Percentiles rank a stretch among this genome's conserved stretches.
These are phyloP conservation scores for Acer negundo DNA, from an alignment of 345 rosid species.

Conservation along the genomic window DNA sequence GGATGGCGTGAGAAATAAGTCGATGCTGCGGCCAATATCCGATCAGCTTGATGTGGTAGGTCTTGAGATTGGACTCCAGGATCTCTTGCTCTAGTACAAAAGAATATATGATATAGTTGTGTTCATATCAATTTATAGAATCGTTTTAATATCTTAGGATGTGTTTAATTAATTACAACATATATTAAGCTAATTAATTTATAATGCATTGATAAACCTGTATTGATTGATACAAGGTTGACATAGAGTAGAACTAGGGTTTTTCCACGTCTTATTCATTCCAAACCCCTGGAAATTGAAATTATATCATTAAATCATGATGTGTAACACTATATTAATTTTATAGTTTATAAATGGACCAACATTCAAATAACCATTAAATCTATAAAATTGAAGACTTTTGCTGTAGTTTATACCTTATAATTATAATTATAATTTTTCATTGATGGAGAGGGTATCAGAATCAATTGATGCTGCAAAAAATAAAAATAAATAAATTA, in stretches of 20 bases:
- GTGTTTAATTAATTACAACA: too few relatives aligned
- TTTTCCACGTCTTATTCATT: not conserved
- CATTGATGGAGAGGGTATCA: not conserved
- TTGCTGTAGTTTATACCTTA: too few relatives aligned
- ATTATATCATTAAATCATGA: too few relatives aligned
- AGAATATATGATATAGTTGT: too few relatives aligned
- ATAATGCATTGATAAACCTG: not conserved
- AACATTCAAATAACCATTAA: too few relatives aligned
- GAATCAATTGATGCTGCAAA: constrained; percentile 15
- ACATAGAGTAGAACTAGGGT: not conserved
- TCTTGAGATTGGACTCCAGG: not conserved
- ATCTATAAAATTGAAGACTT: too few relatives aligned
- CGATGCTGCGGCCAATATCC: too few relatives aligned
- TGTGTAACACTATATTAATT: too few relatives aligned
- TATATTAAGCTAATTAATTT: too few relatives aligned
- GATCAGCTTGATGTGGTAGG: not conserved
- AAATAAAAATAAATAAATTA: not conserved
- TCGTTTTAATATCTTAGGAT: too few relatives aligned
- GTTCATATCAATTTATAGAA: not conserved
- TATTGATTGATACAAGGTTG: constrained; percentile 1
- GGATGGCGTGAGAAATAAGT: not conserved
- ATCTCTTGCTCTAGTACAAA: not conserved
- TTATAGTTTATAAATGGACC: too few relatives aligned
- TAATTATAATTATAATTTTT: too few relatives aligned
- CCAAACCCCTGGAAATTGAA: not conserved